Evolutionary conservation across 352 stramenopile species (phyloP), one percentile per base, ranked within the genome.

Genomic region (Globisporangium solare): DNA sequence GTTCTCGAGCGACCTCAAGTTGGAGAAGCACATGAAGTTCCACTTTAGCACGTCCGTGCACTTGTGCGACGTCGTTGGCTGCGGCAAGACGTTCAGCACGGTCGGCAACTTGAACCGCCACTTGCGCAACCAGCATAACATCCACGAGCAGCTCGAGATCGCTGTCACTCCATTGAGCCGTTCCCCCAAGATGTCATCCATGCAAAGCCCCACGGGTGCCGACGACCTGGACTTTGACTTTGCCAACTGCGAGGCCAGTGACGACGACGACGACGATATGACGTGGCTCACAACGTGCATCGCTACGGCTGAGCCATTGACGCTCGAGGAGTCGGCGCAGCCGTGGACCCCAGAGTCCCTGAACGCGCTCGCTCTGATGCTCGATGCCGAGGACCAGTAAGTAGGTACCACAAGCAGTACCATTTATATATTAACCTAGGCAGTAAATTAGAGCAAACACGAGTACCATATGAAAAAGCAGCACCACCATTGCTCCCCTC

Each of bases 1-100:
- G 22, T 79, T 79, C 42, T 54, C 69, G 35, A 79, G 66, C 20
- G 50, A 60, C 55, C 71, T 76, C 61, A 83, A 83, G 56, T 60
- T 80, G 43, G 66, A 67, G 40, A 70, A 78, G 31, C 76, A 87
- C 61, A 64, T 83, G 68, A 73, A 74, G 56, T 71, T 70, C 43
- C 74, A 85, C 39, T 43, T 66, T 1, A 73, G 74, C 21, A 63
- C 58, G 48, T 64, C 64, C 20, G 70, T 74, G 18, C 68, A 83
- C 27, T 65, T 77, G 17, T 85, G 74, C 58, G 63, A 61, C 37
- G 65, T 76, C 24, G 62, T 56, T 15, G 64, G 69, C 22, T 85
- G 73, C 40, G 74, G 73, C 56, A 85, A 85, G 52, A 82, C 73
- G 15, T 85, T 84, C 56, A 84, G 68, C 47, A 82, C 74, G 2